Base-by-base conservation (phyloP, 139 green algal species). In the Astrephomene gubernaculifera region DNA sequence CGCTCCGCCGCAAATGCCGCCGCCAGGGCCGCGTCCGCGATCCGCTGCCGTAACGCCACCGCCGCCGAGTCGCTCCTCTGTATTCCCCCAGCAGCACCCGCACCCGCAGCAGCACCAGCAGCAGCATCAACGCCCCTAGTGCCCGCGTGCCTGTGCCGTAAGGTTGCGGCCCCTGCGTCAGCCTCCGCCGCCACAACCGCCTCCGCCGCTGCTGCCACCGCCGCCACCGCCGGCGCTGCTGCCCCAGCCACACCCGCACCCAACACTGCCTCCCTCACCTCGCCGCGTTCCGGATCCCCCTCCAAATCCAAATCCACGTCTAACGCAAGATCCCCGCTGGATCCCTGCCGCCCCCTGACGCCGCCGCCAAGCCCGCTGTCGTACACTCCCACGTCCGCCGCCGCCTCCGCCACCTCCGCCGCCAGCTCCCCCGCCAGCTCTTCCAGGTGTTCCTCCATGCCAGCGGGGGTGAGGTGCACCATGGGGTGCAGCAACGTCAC, bases 371-470 rank as follows among this genome's bases (percentile, higher is more conserved):
- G 29, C 44, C 57, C 39, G 33, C 31, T 52, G n/a, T n/a, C n/a
- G n/a, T n/a, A 9, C 41, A 2, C 31, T 17, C 24, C 75, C 24
- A 29, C 75, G 19, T 72, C 75, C 19, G 38, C 75, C 60, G 25
- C 60, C 39, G 64, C 78, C 43, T 54, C 78, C 78, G 78, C 78
- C n/a, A 45, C 21, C 78, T 84, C 78, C 44, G 57, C 64, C 61
- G 43, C 78, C 60, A 84, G 64, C 78, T 84, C 78, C 22, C 61
- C 78, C 63, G 35, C 78, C 61, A 84, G 19, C 78, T 84, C 78
- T 0, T 84, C 43, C 31, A 84, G 44, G 41, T 75, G 78, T 43
- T 84, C 78, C 43, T 84, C 63, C 78, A 84, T 74, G 61, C 78
- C 78, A 22, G 43, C 78, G 38, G 78, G 78, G 2, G 78, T 84